Evolutionary conservation across 2,329 filamentous ascomycete species (phyloP).

Genomic region (Piedraia hortae): DNA sequence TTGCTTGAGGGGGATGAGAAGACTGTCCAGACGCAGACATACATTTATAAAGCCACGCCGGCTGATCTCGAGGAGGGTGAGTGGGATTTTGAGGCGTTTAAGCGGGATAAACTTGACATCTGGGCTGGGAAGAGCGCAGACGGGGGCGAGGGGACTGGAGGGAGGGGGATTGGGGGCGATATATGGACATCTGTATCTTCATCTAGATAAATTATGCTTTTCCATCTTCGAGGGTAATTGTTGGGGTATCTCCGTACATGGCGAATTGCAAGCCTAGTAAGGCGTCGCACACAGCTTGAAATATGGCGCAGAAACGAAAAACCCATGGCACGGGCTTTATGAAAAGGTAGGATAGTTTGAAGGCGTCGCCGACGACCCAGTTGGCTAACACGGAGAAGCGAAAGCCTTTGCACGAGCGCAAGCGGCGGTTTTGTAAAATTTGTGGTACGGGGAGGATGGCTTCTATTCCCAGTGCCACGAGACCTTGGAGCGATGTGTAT

Average conservation of each 20-base stretch:
- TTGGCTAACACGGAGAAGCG: constrained; percentile 45
- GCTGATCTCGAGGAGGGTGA: constrained; percentile 38
- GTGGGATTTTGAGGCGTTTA: constrained; percentile 75
- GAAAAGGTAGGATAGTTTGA: constrained; percentile 60
- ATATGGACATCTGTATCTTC: too few relatives aligned
- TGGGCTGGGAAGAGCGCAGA: constrained; percentile 26
- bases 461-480: constrained; percentile 50
- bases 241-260: constrained; percentile 37
- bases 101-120: constrained; percentile 38
- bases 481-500: constrained; percentile 43
- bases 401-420: constrained; percentile 49
- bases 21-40: constrained; percentile 19
- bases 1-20: constrained; percentile 11
- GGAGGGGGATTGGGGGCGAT: too few relatives aligned
- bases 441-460: constrained; percentile 61
- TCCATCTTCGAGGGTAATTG: too few relatives aligned
- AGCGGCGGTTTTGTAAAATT: constrained; percentile 40
- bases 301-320: constrained; percentile 60
- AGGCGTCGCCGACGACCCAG: constrained; percentile 54
- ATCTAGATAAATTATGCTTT: background rate
- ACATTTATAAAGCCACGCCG: constrained; percentile 23
- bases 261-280: constrained; percentile 50
- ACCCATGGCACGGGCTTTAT: constrained; percentile 41
- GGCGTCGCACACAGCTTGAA: constrained; percentile 51
- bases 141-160: constrained; percentile 13